Evolutionary conservation across 306 rosid genomes (phyloP), one percentile per base, ranked within the genome.

Genomic region (Malus sylvestris): DNA sequence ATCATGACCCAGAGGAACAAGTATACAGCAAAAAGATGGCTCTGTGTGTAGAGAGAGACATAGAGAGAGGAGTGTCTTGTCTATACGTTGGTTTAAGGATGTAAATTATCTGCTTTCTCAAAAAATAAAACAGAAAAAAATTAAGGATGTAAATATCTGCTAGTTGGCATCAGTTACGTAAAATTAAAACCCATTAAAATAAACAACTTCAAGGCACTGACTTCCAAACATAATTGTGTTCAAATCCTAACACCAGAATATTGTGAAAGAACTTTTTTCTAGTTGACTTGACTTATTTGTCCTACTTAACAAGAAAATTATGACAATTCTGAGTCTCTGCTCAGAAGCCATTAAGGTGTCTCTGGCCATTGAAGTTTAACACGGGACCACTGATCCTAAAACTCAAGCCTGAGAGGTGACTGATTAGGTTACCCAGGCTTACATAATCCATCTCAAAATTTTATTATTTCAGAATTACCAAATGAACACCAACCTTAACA

Each of bases 401-500:
- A 70, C 32, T 35, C 53, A 32, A 51, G 72, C 61, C 72, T n/a
- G 71, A 29, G 69, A 57, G 71, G 70, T 77, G 67, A 72, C 65
- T 40, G 70, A 59, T 61, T 42, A 46, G 60, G 72, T 38, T 67
- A 62, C 79, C 67, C 59, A 4, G 53, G 20, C 19, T 49, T 49
- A 49, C 25, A 74, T 61, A 68, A 67, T 75, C 45, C 46, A 29
- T 78, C 30, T 33, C 29, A 67, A 62, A 77, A 35, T 49, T 81
- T 68, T 58, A 29, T 18, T 79, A 27, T 42, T 63, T 72, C 45
- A 27, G 38, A 72, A 46, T 4, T 63, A 66, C 11, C 23, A 44
- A 80, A 74, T 62, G 57, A 79, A 58, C 59, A 85, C 76, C 88
- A 76, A 95, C 97, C 99, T 92, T 95, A 87, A 92, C 84, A 87